These are phyloP conservation scores for Leptographium flavum DNA, from an alignment of 2,329 filamentous ascomycete species.

Conservation along the genomic window DNA sequence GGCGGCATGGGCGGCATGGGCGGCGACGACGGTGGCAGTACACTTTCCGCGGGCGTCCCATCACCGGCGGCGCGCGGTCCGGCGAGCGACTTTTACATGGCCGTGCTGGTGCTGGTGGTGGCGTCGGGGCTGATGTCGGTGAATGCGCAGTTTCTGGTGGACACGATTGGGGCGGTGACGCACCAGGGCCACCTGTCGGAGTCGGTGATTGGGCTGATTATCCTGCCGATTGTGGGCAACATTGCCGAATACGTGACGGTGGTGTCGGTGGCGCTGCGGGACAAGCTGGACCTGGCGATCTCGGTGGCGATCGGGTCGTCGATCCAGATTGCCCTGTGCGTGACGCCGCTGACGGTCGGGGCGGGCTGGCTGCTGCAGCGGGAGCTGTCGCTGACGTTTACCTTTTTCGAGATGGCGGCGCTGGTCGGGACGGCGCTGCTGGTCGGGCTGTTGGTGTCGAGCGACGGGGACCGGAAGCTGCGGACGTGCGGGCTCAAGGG, in stretches of 20 bases:
- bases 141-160: slow-evolving; percentile 66
- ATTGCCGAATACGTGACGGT: slow-evolving; percentile 72
- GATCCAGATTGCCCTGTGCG: slow-evolving; percentile 69
- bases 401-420: slow-evolving; percentile 74
- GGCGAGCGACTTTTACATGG: slow-evolving; percentile 17
- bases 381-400: slow-evolving; percentile 67
- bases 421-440: slow-evolving; percentile 73
- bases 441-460: slow-evolving; percentile 73
- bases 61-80: slow-evolving; percentile 61
- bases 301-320: slow-evolving; percentile 70
- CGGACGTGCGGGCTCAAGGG: slow-evolving; percentile 79
- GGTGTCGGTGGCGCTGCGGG: slow-evolving; percentile 62
- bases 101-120: slow-evolving; percentile 42
- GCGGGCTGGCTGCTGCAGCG: slow-evolving; percentile 62
- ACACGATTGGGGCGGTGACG: slow-evolving; percentile 55
- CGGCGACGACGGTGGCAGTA: neutral
- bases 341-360: slow-evolving; percentile 67
- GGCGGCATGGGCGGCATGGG: neutral
- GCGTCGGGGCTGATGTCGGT: slow-evolving; percentile 61
- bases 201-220: slow-evolving; percentile 66
- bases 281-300: slow-evolving; percentile 65
- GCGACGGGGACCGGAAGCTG: slow-evolving; percentile 31
- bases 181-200: slow-evolving; percentile 44
- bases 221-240: slow-evolving; percentile 68
- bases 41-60: too few relatives aligned